These are phyloP conservation scores for Pseudonitzschia delicatissima DNA, from an alignment of 108 stramenopile genomes.

Conservation along the genomic window DNA sequence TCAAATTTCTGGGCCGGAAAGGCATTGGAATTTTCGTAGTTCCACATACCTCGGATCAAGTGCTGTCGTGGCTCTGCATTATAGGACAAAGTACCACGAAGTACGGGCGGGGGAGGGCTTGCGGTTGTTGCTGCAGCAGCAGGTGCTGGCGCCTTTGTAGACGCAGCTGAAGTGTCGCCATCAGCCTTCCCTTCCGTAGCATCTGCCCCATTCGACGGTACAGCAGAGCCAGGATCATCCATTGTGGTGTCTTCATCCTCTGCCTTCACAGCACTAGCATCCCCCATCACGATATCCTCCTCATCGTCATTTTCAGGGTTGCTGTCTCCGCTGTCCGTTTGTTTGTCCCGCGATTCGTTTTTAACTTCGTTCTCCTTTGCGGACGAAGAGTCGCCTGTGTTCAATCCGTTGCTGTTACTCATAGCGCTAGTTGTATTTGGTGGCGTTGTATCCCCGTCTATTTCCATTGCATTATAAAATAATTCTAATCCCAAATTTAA, in stretches of 20 bases:
- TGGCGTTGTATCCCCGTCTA: conserved; percentile 11
- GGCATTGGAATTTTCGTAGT: conserved; percentile 64
- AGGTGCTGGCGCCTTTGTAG: neutral
- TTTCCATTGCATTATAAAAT: conserved; percentile 15
- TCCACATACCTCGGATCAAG: conserved; percentile 85
- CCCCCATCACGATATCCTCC: conserved; percentile 5
- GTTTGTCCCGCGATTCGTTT: conserved; percentile 10
- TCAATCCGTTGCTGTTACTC: conserved; percentile 4
- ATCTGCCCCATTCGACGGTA: neutral
- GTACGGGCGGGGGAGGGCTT: conserved; percentile 47
- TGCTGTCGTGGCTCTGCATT: conserved; percentile 65
- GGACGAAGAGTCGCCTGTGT: neutral
- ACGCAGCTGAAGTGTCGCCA: neutral
- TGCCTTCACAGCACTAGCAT: neutral
- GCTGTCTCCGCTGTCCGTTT: neutral
- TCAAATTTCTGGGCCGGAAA: conserved; percentile 80
- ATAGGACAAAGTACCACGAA: conserved; percentile 79
- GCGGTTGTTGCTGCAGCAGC: conserved; percentile 22
- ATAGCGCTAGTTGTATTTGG: neutral
- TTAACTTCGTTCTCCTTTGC: conserved; percentile 1
- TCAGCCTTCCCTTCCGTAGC: neutral
- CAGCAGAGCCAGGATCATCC: neutral
- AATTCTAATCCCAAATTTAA: neutral
- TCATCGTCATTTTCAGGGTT: conserved; percentile 4
- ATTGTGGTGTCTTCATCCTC: neutral